Evolutionary conservation across 2,329 filamentous ascomycete species (phyloP), one percentile per base, ranked within the genome.

Genomic region (Fusarium goolgardi): DNA sequence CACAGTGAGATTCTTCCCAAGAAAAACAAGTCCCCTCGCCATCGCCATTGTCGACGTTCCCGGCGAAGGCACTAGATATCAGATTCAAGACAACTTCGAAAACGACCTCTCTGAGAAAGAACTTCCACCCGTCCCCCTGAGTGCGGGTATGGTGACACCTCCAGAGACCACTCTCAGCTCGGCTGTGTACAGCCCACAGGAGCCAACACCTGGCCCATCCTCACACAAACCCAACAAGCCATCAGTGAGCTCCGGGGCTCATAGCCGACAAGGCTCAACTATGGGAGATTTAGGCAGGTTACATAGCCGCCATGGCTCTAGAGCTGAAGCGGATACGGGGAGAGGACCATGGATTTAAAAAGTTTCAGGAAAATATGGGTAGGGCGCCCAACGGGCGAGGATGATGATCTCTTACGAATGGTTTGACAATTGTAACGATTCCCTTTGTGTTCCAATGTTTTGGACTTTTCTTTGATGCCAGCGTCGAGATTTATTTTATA

Each of bases 111-210:
- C 82, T 32, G 60, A 70, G 11, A 69, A 70, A 40, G 68, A 66
- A 45, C 67, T 81, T 5, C 80, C 82, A 11, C 77, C 81, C 0
- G 76, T 80, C 9, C 79, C 81, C 21, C 50, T 71, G 21, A 54
- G 59, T 31, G 59, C 41, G 69, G 75, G 34, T 15, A 63, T 70
- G 40, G 61, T 52, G 15, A 67, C 59, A 34, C 39, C 73, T 18
- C 66, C 72, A 6, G 73, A 79, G 31, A 75, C 78, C 23, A 83
- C 80, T 2, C 78, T 88, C 4, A 86, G 81, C 59, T 83, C 86
- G 4, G 79, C 81, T 2, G 84, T 88, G 6, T 88, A 88, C 73
- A 81, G 78, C 56, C 83, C 84, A 0, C 74, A 78, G 21, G 45
- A 31, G 21, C 53, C 49, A 46, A 63, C 20, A 16, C 53, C 65